Evolutionary conservation across 2,329 filamentous ascomycete species (phyloP), one percentile per base, ranked within the genome.

Genomic region (Colletotrichum gloeosporioides): DNA sequence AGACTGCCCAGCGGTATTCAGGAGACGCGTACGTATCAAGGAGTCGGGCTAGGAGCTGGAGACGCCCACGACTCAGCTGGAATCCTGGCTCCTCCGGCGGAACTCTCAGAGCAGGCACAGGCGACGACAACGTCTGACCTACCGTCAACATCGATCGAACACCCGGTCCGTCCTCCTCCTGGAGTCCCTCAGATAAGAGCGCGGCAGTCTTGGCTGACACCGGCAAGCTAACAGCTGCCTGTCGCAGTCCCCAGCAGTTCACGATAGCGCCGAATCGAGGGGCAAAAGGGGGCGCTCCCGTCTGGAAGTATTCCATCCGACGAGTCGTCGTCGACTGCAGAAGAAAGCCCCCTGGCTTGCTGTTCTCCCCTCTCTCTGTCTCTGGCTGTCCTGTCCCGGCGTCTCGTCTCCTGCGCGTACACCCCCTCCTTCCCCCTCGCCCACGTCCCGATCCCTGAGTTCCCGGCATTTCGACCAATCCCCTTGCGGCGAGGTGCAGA

Each of bases 191-290:
- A 34, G 32, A 73, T 57, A 65, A 22, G 63, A 69, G 44, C 64
- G 73, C 64, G 27, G 32, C 70, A 73, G 49, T 59, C 73, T 76
- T 76, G 73, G 70, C 70, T 73, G 44, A 65, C 53, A 65, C 25
- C 29, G 44, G 22, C 49, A 73, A 53, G 34, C 29, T 69, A 65
- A 69, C 59, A 76, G 70, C n/a, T 36, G 59, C 16, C 25, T 16
- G 57, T 76, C 31, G 22, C n/a, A 15, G 62, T 27, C 32, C 31
- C 27, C 64, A n/a, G 55, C 59, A 34, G 34, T 32, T 49, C 9
- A n/a, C 22, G 18, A 63, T 34, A 25, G 18, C 15, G 22, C 10
- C 32, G 8, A 22, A 39, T 39, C 31, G 22, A 59, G 34, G 53
- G 69, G 27, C 32, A 69, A 73, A 61, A 65, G 59, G 70, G 70